phyloP scores from a whole-genome alignment of 441 rosid species.

The Aquilaria agallochum region DNA sequence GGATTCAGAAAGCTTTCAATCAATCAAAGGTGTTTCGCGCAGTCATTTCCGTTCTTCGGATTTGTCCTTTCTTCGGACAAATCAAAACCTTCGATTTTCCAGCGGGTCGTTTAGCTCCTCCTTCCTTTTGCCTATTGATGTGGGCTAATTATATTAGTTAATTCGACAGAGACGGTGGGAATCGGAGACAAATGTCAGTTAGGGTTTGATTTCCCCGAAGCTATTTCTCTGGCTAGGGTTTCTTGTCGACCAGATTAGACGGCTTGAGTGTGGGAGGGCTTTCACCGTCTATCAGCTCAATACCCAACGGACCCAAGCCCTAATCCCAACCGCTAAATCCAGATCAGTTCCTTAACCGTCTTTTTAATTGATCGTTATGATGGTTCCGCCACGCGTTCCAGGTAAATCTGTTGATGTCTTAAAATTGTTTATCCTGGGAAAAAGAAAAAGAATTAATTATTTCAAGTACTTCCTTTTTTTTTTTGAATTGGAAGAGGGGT shows the following conservation, averaged over 20 bases:
- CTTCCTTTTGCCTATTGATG: neutral
- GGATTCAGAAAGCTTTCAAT: neutral
- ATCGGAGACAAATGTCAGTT: slow-evolving; percentile 9
- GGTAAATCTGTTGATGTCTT: too few relatives aligned
- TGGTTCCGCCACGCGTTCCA: too few relatives aligned
- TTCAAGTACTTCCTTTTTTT: too few relatives aligned
- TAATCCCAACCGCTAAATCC: too few relatives aligned
- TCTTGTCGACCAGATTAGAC: slow-evolving; percentile 1
- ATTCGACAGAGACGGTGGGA: slow-evolving; percentile 2
- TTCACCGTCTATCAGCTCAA: too few relatives aligned
- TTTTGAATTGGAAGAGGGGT: too few relatives aligned
- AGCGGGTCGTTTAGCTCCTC: slow-evolving; percentile 26
- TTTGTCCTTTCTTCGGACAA: slow-evolving; percentile 14
- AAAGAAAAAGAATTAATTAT: too few relatives aligned
- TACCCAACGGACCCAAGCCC: too few relatives aligned
- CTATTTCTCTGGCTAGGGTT: slow-evolving; percentile 28
- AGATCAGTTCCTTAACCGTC: too few relatives aligned
- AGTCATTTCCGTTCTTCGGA: slow-evolving; percentile 11
- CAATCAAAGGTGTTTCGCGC: slow-evolving; percentile 10
- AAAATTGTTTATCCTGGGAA: too few relatives aligned
- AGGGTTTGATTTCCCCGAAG: slow-evolving; percentile 34
- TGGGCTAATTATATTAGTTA: slow-evolving; percentile 4
- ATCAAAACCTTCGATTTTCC: slow-evolving; percentile 17
- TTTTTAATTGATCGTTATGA: too few relatives aligned
- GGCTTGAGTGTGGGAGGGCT: too few relatives aligned